Evolutionary conservation across 2,329 filamentous ascomycete genomes (phyloP), one percentile per base, ranked within the genome.

Genomic region (Coniella vitis): DNA sequence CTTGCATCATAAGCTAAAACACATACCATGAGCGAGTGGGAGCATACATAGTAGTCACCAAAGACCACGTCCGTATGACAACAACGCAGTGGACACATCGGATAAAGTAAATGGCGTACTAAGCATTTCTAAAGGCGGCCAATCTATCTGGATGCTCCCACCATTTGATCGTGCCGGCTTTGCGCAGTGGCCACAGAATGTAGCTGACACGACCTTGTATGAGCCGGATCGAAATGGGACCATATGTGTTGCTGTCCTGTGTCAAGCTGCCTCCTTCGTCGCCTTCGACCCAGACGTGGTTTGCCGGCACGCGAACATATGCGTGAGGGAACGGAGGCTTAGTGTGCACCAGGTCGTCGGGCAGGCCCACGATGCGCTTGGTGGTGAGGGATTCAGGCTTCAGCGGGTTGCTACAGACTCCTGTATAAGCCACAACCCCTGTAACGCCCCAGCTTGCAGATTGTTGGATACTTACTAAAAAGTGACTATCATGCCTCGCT

Each of bases 261-360:
- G 81, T 88, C 58, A 79, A 78, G 44, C 78, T 75, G 58, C 79
- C 78, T 59, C 78, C 78, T 12, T 86, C 89, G 63, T 98, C 93
- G 1, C 93, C 93, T 64, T 97, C 91, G 1, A 98, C 81, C 93
- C 93, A 98, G 22, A 97, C 76, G 69, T 97, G 90, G 16, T 89
- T 89, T 54, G 76, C 76, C 4, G 90, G 91, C 19, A 98, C 79
- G 54, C 76, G 75, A 39, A 86, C 70, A 8, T 66, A 73, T 1
- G 69, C 57, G 14, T 73, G 64, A 8, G 79, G 74, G 61, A 81
- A 85, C 16, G 81, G 82, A 46, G 71, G 65, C 49, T 78, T 74
- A 36, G 86, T 86, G 48, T 71, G 74, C 25, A 97, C 80, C 1
- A 79, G 71, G 62, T 97, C 91, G 9, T 90, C 90, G 45, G 85